Evolutionary conservation across 2,329 filamentous ascomycete genomes (phyloP).

Genomic region (Pseudogymnoascus pannorum): DNA sequence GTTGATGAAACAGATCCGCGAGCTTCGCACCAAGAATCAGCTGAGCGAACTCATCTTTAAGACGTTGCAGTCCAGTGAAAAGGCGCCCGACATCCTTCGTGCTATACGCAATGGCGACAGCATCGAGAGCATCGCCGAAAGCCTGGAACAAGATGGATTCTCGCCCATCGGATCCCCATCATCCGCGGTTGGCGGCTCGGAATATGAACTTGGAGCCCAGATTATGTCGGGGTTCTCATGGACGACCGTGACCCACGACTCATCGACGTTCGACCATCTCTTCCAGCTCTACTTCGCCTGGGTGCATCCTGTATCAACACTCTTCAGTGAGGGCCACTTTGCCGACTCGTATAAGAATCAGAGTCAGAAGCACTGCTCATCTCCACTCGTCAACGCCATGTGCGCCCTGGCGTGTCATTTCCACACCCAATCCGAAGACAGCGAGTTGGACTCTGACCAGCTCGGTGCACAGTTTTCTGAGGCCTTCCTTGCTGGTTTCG

Average conservation of each 20-base stretch:
- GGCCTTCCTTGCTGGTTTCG: slow-evolving; percentile 19
- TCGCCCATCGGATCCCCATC: slow-evolving; percentile 21
- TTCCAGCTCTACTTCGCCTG: slow-evolving; percentile 30
- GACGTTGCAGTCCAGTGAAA: slow-evolving; percentile 24
- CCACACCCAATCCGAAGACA: slow-evolving; percentile 18
- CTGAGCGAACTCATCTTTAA: slow-evolving; percentile 26
- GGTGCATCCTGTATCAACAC: slow-evolving; percentile 30
- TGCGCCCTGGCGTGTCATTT: slow-evolving; percentile 30
- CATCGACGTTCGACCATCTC: slow-evolving; percentile 24
- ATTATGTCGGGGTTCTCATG: slow-evolving; percentile 20
- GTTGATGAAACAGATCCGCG: slow-evolving; percentile 28
- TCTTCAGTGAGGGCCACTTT: slow-evolving; percentile 28
- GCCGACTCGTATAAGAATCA: slow-evolving; percentile 22
- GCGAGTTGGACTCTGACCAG: slow-evolving; percentile 21
- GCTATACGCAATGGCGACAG: slow-evolving; percentile 25
- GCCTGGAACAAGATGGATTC: slow-evolving; percentile 21
- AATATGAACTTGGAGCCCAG: slow-evolving; percentile 10
- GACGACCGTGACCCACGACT: slow-evolving; percentile 25
- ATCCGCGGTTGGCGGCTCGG: slow-evolving; percentile 21
- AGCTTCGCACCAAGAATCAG: slow-evolving; percentile 24
- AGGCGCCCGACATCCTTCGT: slow-evolving; percentile 25
- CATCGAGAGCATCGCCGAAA: slow-evolving; percentile 25
- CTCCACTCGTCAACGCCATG: slow-evolving; percentile 27
- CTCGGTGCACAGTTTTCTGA: slow-evolving; percentile 24
- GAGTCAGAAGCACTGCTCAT: slow-evolving; percentile 23